Base-by-base conservation (phyloP, 176 grass and related monocot species). In the Pontederia crassipes region DNA sequence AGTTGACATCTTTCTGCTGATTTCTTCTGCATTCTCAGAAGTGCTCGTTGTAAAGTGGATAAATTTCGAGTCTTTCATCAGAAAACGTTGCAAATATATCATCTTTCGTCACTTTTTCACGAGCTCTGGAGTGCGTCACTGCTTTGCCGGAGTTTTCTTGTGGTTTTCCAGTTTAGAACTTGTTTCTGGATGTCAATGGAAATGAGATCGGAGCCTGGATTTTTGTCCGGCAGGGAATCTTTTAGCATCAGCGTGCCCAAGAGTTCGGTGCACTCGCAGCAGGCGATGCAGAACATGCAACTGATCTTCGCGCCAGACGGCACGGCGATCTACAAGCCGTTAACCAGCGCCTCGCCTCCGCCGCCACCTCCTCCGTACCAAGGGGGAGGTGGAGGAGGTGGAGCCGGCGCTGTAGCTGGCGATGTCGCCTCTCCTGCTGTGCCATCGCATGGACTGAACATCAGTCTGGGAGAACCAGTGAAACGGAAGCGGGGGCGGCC, bases 401-500 rank as follows among this genome's bases (percentile, higher is more conserved):
- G 47, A 17, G 50, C 48, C 52, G 49, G 14, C 11, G 47, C 74
- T 58, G 64, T 58, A 55, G 77, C 84, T 57, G 86, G 78, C 13
- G 80, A 82, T 72, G 79, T 71, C 47, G 49, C 67, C 15, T 74
- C 59, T 16, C 9, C 66, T 12, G 68, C 70, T 17, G 17, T 74
- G 27, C 40, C 68, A 57, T 49, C 76, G 8, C 69, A 78, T 45
- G 48, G 26, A 18, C 57, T 17, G 17, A 81, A 47, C 51, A 66
- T 81, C 28, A 80, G 63, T 62, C 75, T 77, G 65, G 84, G 76
- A 14, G 83, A 87, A 27, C 84, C 82, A 1, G 61, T 59, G 71
- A 98, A 79, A 73, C 83, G 86, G 81, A 98, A 98, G 61, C 83
- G 93, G 60, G 93, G 93, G 26, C 79, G 93, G 70, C 93, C 93